These are phyloP conservation scores for Cyclospora cayetanensis DNA, from an alignment of 169 alveolate species.

Conservation along the genomic window DNA sequence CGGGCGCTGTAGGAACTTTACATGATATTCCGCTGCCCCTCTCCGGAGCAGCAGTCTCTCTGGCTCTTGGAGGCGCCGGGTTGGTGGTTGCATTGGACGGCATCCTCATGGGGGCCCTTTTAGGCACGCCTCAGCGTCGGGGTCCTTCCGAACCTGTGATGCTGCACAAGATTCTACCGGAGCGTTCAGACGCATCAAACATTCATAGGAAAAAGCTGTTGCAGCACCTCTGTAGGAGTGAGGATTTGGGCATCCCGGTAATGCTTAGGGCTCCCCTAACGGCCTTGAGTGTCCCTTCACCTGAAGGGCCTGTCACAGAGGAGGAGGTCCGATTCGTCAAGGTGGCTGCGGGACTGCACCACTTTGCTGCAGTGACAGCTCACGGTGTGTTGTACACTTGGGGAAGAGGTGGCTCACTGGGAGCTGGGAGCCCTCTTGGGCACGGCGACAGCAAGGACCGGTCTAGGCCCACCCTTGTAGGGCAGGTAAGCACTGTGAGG, in stretches of 20 bases:
- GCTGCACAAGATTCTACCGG: conserved; percentile 4
- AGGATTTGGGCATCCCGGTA: conserved; percentile 6
- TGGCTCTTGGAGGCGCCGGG: conserved; percentile 22
- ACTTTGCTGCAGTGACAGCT: conserved; percentile 36
- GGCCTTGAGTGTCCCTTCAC: not conserved
- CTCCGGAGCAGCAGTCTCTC: not conserved
- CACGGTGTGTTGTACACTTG: conserved; percentile 57
- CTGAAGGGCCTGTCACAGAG: not conserved
- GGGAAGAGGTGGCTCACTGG: conserved; percentile 53
- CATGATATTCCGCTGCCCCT: conserved; percentile 32
- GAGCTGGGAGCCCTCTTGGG: conserved; percentile 60
- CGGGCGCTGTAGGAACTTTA: not conserved
- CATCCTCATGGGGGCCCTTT: conserved; percentile 15
- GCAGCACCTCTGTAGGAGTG: conserved; percentile 8
- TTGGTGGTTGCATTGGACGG: conserved; percentile 34
- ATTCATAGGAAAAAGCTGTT: not conserved
- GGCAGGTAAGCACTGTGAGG: conserved; percentile 35
- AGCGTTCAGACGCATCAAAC: not conserved
- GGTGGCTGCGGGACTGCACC: conserved; percentile 63
- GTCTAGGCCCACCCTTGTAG: conserved; percentile 38
- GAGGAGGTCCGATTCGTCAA: conserved; percentile 12
- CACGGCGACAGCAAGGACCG: conserved; percentile 37
- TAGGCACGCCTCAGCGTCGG: not conserved
- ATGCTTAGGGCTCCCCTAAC: not conserved
- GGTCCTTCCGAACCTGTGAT: not conserved